A percentile compares a stretch with the other conserved stretches of the same genome.
Conservation (phyloP, 2,329 filamentous ascomycete species). For the Fusarium subtropicale region DNA sequence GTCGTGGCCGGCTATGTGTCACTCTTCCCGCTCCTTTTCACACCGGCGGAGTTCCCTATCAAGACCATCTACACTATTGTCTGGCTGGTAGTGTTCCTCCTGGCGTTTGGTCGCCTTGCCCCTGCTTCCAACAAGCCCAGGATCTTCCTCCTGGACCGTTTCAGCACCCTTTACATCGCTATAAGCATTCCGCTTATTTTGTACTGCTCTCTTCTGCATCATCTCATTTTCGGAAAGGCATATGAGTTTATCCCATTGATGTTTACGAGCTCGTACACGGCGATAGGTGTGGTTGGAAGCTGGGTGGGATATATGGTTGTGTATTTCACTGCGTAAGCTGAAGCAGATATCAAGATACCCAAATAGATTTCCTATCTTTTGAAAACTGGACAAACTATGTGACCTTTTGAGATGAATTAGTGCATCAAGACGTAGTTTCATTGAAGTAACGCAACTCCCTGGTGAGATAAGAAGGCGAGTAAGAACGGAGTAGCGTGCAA, state of each 20-base stretch:
- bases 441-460: not conserved
- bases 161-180: slow-evolving; percentile 89
- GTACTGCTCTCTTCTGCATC: slow-evolving; percentile 88
- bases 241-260: slow-evolving; percentile 95
- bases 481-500: not conserved
- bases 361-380: slow-evolving; percentile 29
- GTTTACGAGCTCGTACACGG: slow-evolving; percentile 96
- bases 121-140: slow-evolving; percentile 83
- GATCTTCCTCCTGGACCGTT: slow-evolving; percentile 90
- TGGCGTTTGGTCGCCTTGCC: slow-evolving; percentile 87
- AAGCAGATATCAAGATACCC: slow-evolving; percentile 41
- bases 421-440: not conserved
- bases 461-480: not conserved
- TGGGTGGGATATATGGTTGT: slow-evolving; percentile 96
- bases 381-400: not conserved
- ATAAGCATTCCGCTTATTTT: slow-evolving; percentile 88
- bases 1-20: slow-evolving; percentile 96
- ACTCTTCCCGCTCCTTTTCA: slow-evolving; percentile 93
- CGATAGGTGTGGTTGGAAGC: slow-evolving; percentile 93
- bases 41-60: slow-evolving; percentile 89
- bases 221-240: slow-evolving; percentile 81
- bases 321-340: slow-evolving; percentile 73
- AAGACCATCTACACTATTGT: slow-evolving; percentile 94
- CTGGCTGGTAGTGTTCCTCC: slow-evolving; percentile 88
- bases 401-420: not conserved